Evolutionary conservation across 75 land plant species (phyloP), one percentile per base, ranked within the genome.

Genomic region (Selaginella moellendorffii): DNA sequence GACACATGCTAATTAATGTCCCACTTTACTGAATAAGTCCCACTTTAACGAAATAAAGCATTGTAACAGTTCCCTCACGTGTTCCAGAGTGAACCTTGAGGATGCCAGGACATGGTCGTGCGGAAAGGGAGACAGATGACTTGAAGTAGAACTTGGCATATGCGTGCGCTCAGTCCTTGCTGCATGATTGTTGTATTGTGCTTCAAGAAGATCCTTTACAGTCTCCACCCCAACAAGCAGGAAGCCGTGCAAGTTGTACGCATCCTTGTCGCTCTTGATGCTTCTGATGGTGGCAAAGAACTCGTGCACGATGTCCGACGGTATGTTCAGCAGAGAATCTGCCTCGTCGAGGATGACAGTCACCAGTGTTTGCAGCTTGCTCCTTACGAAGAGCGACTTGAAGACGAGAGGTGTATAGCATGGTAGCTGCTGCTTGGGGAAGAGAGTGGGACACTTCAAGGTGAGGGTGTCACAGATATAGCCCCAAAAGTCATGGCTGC

Each of bases 11-110:
- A n/a, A n/a, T n/a, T n/a, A n/a, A n/a, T n/a, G n/a, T n/a, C n/a
- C n/a, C n/a, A n/a, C n/a, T n/a, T n/a, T n/a, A n/a, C n/a, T n/a
- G n/a, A n/a, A n/a, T n/a, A n/a, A n/a, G n/a, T n/a, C n/a, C n/a
- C n/a, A n/a, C n/a, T n/a, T n/a, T n/a, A n/a, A n/a, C n/a, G n/a
- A n/a, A n/a, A n/a, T n/a, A n/a, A n/a, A n/a, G n/a, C n/a, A n/a
- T n/a, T n/a, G n/a, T n/a, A n/a, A n/a, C 46, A 36, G 46, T 36
- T 36, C 46, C 46, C 46, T 36, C 46, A 36, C 46, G 46, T 36
- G 10, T 36, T 36, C 46, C 46, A 36, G 46, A 36, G 46, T 36
- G 46, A 36, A 36, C 46, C 46, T 36, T 36, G 46, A 36, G 46
- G 46, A 36, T 36, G 46, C 46, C n/a, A n/a, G n/a, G n/a, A n/a